Evolutionary conservation across 805 yeast species (phyloP).

Genomic region (Cyberlindnera nakhonratchasimensis): DNA sequence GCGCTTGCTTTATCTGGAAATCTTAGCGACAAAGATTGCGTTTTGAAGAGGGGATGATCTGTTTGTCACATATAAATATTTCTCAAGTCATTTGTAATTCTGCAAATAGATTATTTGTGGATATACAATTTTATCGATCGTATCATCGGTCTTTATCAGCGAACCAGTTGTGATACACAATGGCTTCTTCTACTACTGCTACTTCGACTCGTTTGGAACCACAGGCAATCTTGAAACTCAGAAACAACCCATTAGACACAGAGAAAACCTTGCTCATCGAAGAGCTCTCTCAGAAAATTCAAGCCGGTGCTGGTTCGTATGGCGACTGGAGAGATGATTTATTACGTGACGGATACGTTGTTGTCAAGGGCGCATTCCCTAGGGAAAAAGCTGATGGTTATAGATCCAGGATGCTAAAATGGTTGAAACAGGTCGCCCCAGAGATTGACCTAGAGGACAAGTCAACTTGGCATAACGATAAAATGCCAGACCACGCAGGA

Average conservation of each 20-base stretch:
- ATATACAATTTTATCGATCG: too few relatives aligned
- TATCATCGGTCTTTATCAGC: background rate
- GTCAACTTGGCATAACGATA: conserved; percentile 30
- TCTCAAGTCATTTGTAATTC: too few relatives aligned
- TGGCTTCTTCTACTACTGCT: background rate
- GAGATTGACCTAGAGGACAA: conserved; percentile 26
- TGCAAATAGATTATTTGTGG: too few relatives aligned
- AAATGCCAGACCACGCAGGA: conserved; percentile 27
- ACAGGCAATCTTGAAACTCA: conserved; percentile 6
- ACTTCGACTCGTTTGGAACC: background rate
- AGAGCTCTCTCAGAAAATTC: conserved; percentile 9
- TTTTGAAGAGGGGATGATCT: too few relatives aligned
- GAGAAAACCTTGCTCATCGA: conserved; percentile 18
- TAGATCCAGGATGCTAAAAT: conserved; percentile 23
- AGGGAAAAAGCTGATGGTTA: conserved; percentile 26
- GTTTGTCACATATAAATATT: too few relatives aligned
- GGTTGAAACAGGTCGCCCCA: conserved; percentile 24
- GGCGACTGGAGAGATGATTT: conserved; percentile 33
- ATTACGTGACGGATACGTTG: conserved; percentile 30
- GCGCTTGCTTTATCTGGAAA: too few relatives aligned
- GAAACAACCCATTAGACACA: conserved; percentile 15
- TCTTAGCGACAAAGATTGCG: too few relatives aligned
- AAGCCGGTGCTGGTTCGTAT: conserved; percentile 8
- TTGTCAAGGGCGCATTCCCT: conserved; percentile 31
- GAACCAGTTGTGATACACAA: background rate